Evolutionary conservation across 352 stramenopile genomes (phyloP), one percentile per base, ranked within the genome.

Genomic region (Phytophthora ohioensis): DNA sequence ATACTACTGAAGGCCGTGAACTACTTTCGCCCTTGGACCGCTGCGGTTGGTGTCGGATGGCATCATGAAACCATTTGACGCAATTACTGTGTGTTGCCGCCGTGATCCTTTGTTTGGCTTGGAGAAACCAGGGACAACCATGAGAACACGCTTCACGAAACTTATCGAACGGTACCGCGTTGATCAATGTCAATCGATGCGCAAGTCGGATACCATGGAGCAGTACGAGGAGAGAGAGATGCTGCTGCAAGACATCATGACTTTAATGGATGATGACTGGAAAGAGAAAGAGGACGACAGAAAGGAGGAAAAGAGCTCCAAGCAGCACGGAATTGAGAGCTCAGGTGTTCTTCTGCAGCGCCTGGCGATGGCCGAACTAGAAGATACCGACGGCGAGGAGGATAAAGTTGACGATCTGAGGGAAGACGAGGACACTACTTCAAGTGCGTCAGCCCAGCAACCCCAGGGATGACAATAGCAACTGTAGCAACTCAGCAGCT

Each of bases 151-250:
- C 3, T 60, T 67, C 30, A 31, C 57, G 8, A 60, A 54, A 9
- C 59, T 67, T 1, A 10, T 67, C 4, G 15, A 32, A 1, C 38
- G 60, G 32, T 36, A 57, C 15, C 48, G 30, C 17, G 32, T 27
- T 10, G 49, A 43, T 11, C 38, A 68, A 15, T n/a, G 39, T 8
- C 39, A 30, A 3, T 55, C 60, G 1, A n/a, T 38, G 11, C 17
- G 60, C 4, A 42, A 36, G 1, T 68, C 60, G 4, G 60, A 51
- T 0, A 61, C 49, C 4, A 11, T 39, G 6, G 51, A 68, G 42
- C n/a, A 68, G 12, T 68, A 68, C 34, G 34, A 68, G 5, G 60
- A 68, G 21, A 39, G 60, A 12, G 49, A 68, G 30, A 10, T 54
- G 13, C n/a, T 68, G 13, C 31, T 68, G n/a, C 48, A 68, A 43